Conservation (phyloP, 2,329 filamentous ascomycete genomes). For the Venturia aucupariae region DNA sequence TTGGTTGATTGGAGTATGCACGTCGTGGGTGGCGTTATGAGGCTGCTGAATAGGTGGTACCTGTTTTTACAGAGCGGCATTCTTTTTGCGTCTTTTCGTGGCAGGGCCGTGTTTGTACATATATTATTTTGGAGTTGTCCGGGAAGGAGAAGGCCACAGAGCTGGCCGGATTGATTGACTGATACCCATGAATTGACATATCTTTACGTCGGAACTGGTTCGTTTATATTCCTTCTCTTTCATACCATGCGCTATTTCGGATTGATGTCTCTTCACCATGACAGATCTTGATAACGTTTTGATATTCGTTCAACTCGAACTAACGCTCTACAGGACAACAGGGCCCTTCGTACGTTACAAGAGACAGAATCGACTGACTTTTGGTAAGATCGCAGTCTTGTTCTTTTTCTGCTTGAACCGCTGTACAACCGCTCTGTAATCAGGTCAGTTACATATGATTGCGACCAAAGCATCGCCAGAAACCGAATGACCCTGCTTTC, state of each 20-base stretch:
- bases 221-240: too few species aligned
- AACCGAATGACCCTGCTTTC: background rate
- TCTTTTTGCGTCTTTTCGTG: background rate
- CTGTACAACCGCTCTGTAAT: too few species aligned
- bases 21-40: background rate
- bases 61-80: background rate
- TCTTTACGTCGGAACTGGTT: background rate
- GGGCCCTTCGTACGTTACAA: too few species aligned
- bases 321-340: too few species aligned
- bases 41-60: background rate
- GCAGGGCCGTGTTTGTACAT: background rate
- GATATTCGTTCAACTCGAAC: too few species aligned
- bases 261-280: background rate
- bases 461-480: too few species aligned
- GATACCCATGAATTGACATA: background rate
- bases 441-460: too few species aligned
- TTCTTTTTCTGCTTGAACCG: background rate
- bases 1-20: background rate
- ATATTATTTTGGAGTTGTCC: background rate
- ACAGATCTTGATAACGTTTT: too few species aligned
- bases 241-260: background rate
- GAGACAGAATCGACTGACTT: too few species aligned
- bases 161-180: background rate
- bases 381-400: too few species aligned
- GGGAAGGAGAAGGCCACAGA: background rate